A percentile compares a stretch with the other conserved stretches of the same genome.
phyloP scores from a whole-genome alignment of 2,329 filamentous ascomycete species.

The Capronia americana region DNA sequence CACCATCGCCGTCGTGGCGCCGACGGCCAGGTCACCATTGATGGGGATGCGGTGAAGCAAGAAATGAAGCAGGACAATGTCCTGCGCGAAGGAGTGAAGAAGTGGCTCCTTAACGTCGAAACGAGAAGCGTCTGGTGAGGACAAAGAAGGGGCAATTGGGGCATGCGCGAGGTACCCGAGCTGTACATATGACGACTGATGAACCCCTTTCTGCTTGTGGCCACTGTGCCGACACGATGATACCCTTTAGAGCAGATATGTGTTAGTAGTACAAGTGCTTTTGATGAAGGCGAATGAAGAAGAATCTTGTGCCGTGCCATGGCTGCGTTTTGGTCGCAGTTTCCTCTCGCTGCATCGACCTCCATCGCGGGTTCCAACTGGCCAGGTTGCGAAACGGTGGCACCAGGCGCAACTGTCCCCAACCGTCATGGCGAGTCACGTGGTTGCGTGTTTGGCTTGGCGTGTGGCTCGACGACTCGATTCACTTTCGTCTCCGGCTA shows the following conservation, averaged over 20 bases:
- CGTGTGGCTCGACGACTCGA: not conserved
- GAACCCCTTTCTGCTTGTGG: constrained; percentile 16
- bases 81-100: constrained; percentile 62
- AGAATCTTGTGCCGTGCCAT: not conserved
- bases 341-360: not conserved
- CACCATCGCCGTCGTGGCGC: constrained; percentile 44
- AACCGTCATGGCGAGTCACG: not conserved
- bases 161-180: not conserved
- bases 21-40: constrained; percentile 45
- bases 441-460: not conserved
- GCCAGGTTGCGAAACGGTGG: not conserved
- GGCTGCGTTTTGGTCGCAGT: not conserved
- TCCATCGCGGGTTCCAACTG: not conserved
- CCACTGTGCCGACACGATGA: constrained; percentile 28
- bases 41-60: constrained; percentile 31
- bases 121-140: constrained; percentile 32
- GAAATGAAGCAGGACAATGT: constrained; percentile 54
- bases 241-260: constrained; percentile 33
- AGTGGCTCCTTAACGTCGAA: constrained; percentile 61
- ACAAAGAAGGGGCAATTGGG: not conserved
- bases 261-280: constrained; percentile 28
- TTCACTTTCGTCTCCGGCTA: not conserved
- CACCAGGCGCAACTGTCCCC: not conserved
- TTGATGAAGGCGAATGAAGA: not conserved
- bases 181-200: constrained; percentile 35